A percentile compares a stretch with the other conserved stretches of the same genome.
phyloP scores from a whole-genome alignment of 257 asterid species.

The Scutellaria baicalensis region DNA sequence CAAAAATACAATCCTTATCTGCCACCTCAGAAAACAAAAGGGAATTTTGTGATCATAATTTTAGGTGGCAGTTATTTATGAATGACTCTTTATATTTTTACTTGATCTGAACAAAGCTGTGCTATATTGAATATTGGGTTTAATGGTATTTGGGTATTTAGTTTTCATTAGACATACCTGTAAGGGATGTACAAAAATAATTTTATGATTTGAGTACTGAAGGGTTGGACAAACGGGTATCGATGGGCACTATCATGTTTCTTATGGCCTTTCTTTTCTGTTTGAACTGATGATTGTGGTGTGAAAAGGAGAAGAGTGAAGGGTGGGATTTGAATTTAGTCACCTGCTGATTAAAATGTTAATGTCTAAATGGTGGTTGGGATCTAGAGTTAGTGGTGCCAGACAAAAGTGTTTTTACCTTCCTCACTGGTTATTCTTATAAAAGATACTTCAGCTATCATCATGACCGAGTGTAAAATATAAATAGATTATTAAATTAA shows the following conservation, averaged over 20 bases:
- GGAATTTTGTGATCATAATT: not conserved
- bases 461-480: too few species aligned
- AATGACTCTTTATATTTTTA: not conserved
- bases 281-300: not conserved
- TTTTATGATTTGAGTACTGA: not conserved
- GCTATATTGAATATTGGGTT: not conserved
- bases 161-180: not conserved
- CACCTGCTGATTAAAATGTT: not conserved
- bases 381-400: not conserved
- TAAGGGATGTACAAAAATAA: not conserved
- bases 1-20: not conserved
- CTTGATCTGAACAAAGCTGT: not conserved
- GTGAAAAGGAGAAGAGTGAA: not conserved
- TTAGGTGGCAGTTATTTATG: not conserved
- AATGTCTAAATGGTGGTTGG: not conserved
- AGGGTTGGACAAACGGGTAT: not conserved
- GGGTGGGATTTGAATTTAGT: not conserved
- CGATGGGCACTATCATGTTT: not conserved
- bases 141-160: not conserved
- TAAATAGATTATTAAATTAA: not conserved
- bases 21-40: not conserved
- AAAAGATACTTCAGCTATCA: too few species aligned
- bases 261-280: not conserved
- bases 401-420: not conserved
- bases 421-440: not conserved